Evolutionary conservation across 345 rosid genomes (phyloP), one percentile per base, ranked within the genome.

Genomic region (Kandelia obovata): DNA sequence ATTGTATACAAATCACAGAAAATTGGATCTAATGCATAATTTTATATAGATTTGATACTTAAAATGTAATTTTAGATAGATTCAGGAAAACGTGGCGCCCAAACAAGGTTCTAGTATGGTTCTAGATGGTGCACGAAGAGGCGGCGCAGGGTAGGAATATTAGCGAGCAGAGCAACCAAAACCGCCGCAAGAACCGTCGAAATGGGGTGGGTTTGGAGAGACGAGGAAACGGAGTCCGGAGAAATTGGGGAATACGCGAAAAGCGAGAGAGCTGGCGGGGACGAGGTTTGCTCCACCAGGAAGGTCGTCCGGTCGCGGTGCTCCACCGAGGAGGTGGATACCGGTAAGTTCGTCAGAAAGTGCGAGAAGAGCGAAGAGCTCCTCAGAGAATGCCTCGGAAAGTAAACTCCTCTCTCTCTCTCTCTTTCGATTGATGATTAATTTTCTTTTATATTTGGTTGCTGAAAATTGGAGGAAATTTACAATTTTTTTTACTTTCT

Each of bases 261-360:
- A 3, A 65, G 19, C 34, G 26, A 25, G n/a, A 25, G 19, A 31
- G 53, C 34, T 34, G 27, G 19, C n/a, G 57, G 52, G 11, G 81
- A 75, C 21, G 83, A 87, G 20, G 80, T 71, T 5, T 85, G 90
- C 79, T 79, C 88, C 28, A 90, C 91, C 39, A 71, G 87, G 62
- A 88, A 61, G 85, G 84, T 85, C 28, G 84, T 85, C 52, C 84
- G 81, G 58, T 86, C 96, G 62, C 83, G 82, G 73, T 92, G 99
- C 86, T 83, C 68, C 69, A 95, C 97, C 65, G 92, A 92, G 79
- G 96, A 92, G 88, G 91, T 90, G 37, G 99, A 87, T 78, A 88
- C 93, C 20, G 96, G 97, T 34, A 89, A 77, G 62, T 92, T 95
- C 80, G 43, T 95, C 16, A 70, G 86, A 17, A 95, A 89, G 89